A percentile compares a stretch with the other conserved stretches of the same genome.
Conservation (phyloP, 371 early-diverging fungal genomes). For the Conidiobolus coronatus region DNA sequence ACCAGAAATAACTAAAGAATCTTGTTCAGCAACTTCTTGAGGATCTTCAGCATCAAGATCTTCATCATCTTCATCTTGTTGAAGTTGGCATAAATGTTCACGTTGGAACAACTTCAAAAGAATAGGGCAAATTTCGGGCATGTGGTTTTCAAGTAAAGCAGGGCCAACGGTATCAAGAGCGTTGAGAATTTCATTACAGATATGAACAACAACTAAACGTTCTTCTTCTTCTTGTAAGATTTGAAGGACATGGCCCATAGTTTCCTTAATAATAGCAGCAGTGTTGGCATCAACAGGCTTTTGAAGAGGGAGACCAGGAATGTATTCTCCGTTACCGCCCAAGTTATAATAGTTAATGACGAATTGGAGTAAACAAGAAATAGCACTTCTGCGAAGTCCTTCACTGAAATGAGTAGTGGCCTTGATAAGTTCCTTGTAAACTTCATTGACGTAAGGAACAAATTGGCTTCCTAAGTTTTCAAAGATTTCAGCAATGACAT, state of each 20-base stretch:
- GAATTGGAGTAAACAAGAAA: conserved; percentile 43
- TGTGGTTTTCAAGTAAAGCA: conserved; percentile 32
- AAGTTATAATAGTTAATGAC: conserved; percentile 47
- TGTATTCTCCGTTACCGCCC: conserved; percentile 37
- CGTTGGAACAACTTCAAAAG: conserved; percentile 48
- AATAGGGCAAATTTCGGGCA: conserved; percentile 27
- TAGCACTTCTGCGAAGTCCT: conserved; percentile 57
- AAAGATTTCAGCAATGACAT: conserved; percentile 68
- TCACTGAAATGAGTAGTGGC: conserved; percentile 34
- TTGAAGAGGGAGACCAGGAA: conserved; percentile 35
- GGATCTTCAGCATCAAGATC: conserved; percentile 57
- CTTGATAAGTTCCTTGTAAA: neutral
- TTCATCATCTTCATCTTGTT: conserved; percentile 41
- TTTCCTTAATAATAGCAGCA: conserved; percentile 29
- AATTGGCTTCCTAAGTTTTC: conserved; percentile 44
- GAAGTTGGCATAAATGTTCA: conserved; percentile 50
- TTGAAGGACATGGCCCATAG: conserved; percentile 38
- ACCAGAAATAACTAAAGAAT: conserved; percentile 50
- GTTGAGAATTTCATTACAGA: conserved; percentile 42
- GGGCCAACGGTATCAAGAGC: conserved; percentile 57
- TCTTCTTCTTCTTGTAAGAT: conserved; percentile 68
- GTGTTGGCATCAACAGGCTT: conserved; percentile 54
- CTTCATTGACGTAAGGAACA: conserved; percentile 51
- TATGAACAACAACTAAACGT: conserved; percentile 50
- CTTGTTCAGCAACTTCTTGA: conserved; percentile 67